A percentile compares a stretch with the other conserved stretches of the same genome.
Evolutionary conservation across 805 yeast species (phyloP).

Genomic region (Saturnispora saitoi): DNA sequence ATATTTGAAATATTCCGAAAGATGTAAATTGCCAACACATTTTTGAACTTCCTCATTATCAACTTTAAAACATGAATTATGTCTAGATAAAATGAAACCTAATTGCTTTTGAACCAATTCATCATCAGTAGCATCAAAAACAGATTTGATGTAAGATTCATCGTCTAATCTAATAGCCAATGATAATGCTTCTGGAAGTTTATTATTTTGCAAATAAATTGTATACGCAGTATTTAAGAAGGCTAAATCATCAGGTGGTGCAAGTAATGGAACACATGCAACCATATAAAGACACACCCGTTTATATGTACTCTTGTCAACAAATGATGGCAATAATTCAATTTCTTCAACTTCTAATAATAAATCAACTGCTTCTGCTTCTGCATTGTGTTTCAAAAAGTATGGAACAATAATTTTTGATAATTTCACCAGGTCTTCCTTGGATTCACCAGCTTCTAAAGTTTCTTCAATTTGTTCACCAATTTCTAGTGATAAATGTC

Average conservation of each 20-base stretch:
- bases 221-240: constrained; percentile 83
- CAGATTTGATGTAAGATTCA: constrained; percentile 64
- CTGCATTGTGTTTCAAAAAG: constrained; percentile 91
- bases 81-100: constrained; percentile 81
- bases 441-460: constrained; percentile 25
- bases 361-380: constrained; percentile 95
- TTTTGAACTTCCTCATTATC: constrained; percentile 72
- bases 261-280: constrained; percentile 90
- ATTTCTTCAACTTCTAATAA: constrained; percentile 83
- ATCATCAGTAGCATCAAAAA: constrained; percentile 76
- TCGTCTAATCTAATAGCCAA: constrained; percentile 86
- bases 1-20: constrained; percentile 72
- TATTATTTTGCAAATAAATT: constrained; percentile 70
- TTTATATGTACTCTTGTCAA: constrained; percentile 73
- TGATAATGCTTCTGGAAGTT: constrained; percentile 82
- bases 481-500: constrained; percentile 91
- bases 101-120: constrained; percentile 74
- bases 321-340: constrained; percentile 72
- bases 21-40: constrained; percentile 68
- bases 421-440: constrained; percentile 42
- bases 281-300: constrained; percentile 93
- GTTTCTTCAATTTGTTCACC: constrained; percentile 73
- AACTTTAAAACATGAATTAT: constrained; percentile 70
- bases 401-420: constrained; percentile 77
- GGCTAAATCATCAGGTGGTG: constrained; percentile 86